A percentile compares a stretch with the other conserved stretches of the same genome.
Evolutionary conservation across 2,329 filamentous ascomycete genomes (phyloP).

Genomic region (Hypoxylon sp.): DNA sequence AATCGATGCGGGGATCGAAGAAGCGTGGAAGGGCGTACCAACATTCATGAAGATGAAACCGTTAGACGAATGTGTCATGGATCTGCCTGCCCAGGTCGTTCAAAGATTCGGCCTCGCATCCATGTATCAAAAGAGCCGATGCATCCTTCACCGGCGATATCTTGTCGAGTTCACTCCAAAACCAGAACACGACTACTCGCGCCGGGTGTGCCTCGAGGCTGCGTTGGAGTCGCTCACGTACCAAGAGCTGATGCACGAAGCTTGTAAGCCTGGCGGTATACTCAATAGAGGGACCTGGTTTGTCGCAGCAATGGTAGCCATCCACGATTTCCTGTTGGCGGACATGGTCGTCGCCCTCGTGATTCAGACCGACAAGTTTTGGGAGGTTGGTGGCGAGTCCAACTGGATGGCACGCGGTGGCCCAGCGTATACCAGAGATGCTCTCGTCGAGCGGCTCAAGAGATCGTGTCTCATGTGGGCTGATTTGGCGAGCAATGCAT

Average conservation of each 20-base stretch:
- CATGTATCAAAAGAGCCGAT: conserved; percentile 63
- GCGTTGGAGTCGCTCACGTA: conserved; percentile 57
- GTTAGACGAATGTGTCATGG: conserved; percentile 58
- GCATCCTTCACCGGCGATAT: conserved; percentile 63
- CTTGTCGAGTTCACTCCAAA: conserved; percentile 53
- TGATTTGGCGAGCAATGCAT: conserved; percentile 47
- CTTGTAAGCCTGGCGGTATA: conserved; percentile 60
- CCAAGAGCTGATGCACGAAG: conserved; percentile 58
- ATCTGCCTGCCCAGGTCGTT: conserved; percentile 56
- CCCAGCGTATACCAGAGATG: conserved; percentile 47
- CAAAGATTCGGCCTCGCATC: conserved; percentile 62
- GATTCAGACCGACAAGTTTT: conserved; percentile 53
- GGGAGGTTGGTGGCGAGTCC: conserved; percentile 45
- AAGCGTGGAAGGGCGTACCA: conserved; percentile 56
- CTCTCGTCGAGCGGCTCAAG: conserved; percentile 52
- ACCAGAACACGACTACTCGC: conserved; percentile 60
- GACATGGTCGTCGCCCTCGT: conserved; percentile 67
- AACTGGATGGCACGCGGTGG: conserved; percentile 49
- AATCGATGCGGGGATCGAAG: conserved; percentile 56
- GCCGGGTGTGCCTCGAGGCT: conserved; percentile 58
- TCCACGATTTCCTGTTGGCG: conserved; percentile 69
- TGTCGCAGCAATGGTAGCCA: conserved; percentile 59
- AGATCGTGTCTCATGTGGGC: conserved; percentile 56
- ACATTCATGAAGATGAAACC: conserved; percentile 57
- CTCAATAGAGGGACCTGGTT: conserved; percentile 64